Evolutionary conservation across 1,284 basidiomycete genomes (phyloP).

Genomic region (Pseudomicrostroma phylloplanum): DNA sequence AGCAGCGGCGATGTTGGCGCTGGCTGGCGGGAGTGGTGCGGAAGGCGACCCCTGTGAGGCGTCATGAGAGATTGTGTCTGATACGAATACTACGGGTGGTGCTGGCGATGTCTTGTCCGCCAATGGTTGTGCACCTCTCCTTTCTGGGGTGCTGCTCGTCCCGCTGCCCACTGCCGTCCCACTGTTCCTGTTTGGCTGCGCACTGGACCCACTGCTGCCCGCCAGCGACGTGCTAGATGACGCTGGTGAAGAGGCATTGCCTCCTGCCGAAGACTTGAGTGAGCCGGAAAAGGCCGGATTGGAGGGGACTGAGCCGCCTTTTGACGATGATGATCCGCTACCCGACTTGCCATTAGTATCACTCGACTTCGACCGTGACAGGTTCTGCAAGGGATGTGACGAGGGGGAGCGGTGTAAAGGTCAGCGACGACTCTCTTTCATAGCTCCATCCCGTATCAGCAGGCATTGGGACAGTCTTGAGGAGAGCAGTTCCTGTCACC

Average conservation of each 20-base stretch:
- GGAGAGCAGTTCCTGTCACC: no score
- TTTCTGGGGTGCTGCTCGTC: slow-evolving; percentile 21
- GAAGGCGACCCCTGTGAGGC: slow-evolving; percentile 23
- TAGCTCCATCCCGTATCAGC: no score
- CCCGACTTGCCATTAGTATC: slow-evolving; percentile 34
- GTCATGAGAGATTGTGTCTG: slow-evolving; percentile 39
- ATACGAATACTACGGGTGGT: slow-evolving; percentile 42
- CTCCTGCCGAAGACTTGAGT: slow-evolving; percentile 24
- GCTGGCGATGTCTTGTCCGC: slow-evolving; percentile 42
- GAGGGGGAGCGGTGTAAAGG: not conserved
- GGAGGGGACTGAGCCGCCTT: slow-evolving; percentile 33
- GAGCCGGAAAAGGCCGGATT: slow-evolving; percentile 34
- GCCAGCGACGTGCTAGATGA: slow-evolving; percentile 32
- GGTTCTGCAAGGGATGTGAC: slow-evolving; percentile 24
- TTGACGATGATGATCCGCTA: slow-evolving; percentile 35
- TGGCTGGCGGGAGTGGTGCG: slow-evolving; percentile 35
- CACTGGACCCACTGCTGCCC: not conserved
- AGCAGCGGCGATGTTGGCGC: slow-evolving; percentile 2
- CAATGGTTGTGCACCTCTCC: slow-evolving; percentile 20
- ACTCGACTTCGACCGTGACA: slow-evolving; percentile 42
- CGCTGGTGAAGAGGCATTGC: slow-evolving; percentile 23
- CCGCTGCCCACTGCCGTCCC: not conserved
- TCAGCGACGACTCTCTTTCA: not conserved
- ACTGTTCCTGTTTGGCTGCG: not conserved
- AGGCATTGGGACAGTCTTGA: no score